Conservation (phyloP, 305 asterid species). For the Ilex paraguariensis region DNA sequence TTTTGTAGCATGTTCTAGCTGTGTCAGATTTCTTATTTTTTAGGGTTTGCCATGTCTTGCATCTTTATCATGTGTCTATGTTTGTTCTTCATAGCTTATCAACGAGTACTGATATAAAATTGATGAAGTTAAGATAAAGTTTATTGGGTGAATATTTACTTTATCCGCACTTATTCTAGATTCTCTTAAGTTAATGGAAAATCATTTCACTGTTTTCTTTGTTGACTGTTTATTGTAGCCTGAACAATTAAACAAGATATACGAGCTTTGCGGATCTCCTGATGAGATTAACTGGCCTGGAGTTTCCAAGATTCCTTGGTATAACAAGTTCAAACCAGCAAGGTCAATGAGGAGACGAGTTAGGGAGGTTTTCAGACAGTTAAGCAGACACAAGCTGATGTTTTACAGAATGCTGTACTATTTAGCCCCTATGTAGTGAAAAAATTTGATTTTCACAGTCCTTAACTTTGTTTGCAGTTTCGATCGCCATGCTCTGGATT, state of each 20-base stretch:
- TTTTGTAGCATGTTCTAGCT: too few relatives aligned
- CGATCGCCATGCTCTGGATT: constrained; percentile 84
- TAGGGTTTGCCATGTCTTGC: too few relatives aligned
- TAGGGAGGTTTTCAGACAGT: constrained; percentile 86
- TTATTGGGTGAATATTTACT: too few relatives aligned
- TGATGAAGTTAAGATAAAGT: too few relatives aligned
- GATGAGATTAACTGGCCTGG: constrained; percentile 99
- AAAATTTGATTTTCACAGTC: constrained; percentile 20
- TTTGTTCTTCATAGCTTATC: too few relatives aligned
- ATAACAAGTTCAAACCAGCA: constrained; percentile 86
- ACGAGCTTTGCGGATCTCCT: constrained; percentile 96
- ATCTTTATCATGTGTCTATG: too few relatives aligned
- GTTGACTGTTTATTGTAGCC: constrained; percentile 41
- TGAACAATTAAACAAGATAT: constrained; percentile 88
- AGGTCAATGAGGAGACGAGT: constrained; percentile 78
- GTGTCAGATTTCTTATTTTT: too few relatives aligned
- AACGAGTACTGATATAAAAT: too few relatives aligned
- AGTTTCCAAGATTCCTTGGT: constrained; percentile 93
- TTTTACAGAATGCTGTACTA: constrained; percentile 7
- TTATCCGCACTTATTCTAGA: too few relatives aligned
- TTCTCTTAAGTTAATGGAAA: too few relatives aligned
- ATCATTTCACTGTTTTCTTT: not conserved
- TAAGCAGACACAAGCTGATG: constrained; percentile 34
- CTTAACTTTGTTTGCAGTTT: constrained; percentile 49
- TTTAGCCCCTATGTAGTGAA: constrained; percentile 8